phyloP scores from a whole-genome alignment of 352 stramenopile genomes.

The Elongisporangium anandrum region DNA sequence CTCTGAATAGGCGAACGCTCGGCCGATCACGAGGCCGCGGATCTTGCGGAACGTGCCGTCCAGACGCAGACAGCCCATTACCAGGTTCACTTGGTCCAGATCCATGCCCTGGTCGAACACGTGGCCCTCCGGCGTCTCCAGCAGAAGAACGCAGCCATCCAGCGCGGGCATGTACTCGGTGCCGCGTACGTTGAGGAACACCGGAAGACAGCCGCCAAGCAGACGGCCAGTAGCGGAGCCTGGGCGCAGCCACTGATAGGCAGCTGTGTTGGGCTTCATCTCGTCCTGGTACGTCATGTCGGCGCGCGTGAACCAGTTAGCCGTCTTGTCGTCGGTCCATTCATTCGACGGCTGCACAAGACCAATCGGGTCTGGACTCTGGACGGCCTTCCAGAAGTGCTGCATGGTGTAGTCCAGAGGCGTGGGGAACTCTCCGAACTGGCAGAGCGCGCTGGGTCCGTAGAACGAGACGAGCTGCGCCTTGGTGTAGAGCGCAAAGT shows the following conservation, averaged over 20 bases:
- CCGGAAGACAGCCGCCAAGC: slow-evolving; percentile 52
- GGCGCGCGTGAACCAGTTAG: slow-evolving; percentile 45
- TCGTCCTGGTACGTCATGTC: slow-evolving; percentile 34
- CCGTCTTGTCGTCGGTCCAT: slow-evolving; percentile 62
- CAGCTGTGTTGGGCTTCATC: slow-evolving; percentile 34
- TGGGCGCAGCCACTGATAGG: slow-evolving; percentile 36
- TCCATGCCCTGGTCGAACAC: slow-evolving; percentile 54
- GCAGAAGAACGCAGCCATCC: slow-evolving; percentile 32
- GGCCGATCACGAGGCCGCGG: slow-evolving; percentile 42
- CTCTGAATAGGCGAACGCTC: slow-evolving; percentile 34
- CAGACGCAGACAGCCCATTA: slow-evolving; percentile 35
- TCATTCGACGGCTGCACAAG: slow-evolving; percentile 28
- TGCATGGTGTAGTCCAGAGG: slow-evolving; percentile 40
- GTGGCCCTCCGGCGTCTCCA: slow-evolving; percentile 46
- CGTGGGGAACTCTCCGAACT: slow-evolving; percentile 59
- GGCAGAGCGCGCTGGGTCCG: slow-evolving; percentile 41
- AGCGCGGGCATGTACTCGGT: slow-evolving; percentile 44
- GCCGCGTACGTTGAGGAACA: slow-evolving; percentile 48
- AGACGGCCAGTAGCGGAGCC: slow-evolving; percentile 26
- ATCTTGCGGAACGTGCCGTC: slow-evolving; percentile 53
- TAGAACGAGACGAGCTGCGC: slow-evolving; percentile 52
- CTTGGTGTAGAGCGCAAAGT: slow-evolving; percentile 42
- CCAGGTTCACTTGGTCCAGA: slow-evolving; percentile 37
- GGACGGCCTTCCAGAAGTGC: slow-evolving; percentile 29
- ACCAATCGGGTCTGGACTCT: slow-evolving; percentile 21